Conservation (phyloP, 768 basidiomycete genomes). For the Clathrus columnatus region DNA sequence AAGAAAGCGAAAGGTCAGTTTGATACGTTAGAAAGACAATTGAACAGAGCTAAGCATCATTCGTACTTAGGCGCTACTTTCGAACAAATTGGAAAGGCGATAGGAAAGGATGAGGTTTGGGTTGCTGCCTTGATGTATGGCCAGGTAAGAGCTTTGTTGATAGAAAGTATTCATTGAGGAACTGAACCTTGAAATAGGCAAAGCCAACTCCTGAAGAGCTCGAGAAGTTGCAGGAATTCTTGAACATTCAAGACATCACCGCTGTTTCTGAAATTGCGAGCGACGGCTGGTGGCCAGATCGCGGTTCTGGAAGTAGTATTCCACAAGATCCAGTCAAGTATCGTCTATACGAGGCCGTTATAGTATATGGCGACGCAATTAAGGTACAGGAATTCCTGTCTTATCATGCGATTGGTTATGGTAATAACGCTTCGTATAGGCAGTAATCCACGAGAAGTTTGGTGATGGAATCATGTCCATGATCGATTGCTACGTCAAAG, state of each 20-base stretch:
- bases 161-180: neutral
- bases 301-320: slow-evolving; percentile 53
- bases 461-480: slow-evolving; percentile 87
- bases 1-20: slow-evolving; percentile 54
- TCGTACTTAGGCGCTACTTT: slow-evolving; percentile 53
- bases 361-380: slow-evolving; percentile 74
- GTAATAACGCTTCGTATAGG: slow-evolving; percentile 26
- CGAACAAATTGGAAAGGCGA: slow-evolving; percentile 52
- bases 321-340: slow-evolving; percentile 80
- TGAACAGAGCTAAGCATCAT: neutral
- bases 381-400: slow-evolving; percentile 37
- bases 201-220: slow-evolving; percentile 59
- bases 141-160: slow-evolving; percentile 37
- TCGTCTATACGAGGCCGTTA: slow-evolving; percentile 68
- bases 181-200: slow-evolving; percentile 35
- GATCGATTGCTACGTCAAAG: slow-evolving; percentile 70
- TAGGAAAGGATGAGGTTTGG: slow-evolving; percentile 75
- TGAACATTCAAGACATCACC: slow-evolving; percentile 36
- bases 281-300: slow-evolving; percentile 66
- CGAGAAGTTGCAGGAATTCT: slow-evolving; percentile 36
- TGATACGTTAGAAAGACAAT: neutral
- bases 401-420: too few relatives aligned
- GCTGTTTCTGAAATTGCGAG: slow-evolving; percentile 40
- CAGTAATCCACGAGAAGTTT: slow-evolving; percentile 79
- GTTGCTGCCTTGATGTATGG: slow-evolving; percentile 76